Evolutionary conservation across 2,329 filamentous ascomycete genomes (phyloP).

Genomic region (Podosphaera fusca): DNA sequence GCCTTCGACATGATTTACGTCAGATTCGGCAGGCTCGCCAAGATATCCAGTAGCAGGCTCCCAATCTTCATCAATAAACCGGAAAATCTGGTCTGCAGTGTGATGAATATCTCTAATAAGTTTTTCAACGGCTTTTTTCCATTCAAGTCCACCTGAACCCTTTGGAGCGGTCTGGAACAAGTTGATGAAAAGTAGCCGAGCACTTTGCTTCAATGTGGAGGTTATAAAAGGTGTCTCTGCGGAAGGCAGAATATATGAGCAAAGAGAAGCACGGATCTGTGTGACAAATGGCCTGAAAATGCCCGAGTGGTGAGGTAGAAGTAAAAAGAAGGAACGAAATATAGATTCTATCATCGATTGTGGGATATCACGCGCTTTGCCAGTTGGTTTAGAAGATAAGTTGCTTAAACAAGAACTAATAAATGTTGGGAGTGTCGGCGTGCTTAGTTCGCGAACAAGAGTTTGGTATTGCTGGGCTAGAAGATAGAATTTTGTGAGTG

Average conservation of each 20-base stretch:
- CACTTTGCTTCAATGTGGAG: slow-evolving; percentile 27
- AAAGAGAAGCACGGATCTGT: slow-evolving; percentile 39
- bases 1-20: slow-evolving; percentile 24
- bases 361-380: slow-evolving; percentile 20
- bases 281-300: slow-evolving; percentile 55
- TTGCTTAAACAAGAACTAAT: slow-evolving; percentile 51
- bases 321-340: slow-evolving; percentile 43
- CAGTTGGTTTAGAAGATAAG: slow-evolving; percentile 22
- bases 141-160: slow-evolving; percentile 53
- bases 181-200: slow-evolving; percentile 43
- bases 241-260: slow-evolving; percentile 40
- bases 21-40: slow-evolving; percentile 21
- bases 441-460: slow-evolving; percentile 67
- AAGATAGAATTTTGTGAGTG: slow-evolving; percentile 62
- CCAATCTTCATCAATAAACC: slow-evolving; percentile 63
- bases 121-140: slow-evolving; percentile 41
- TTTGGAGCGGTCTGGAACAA: slow-evolving; percentile 66
- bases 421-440: slow-evolving; percentile 55
- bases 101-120: slow-evolving; percentile 42
- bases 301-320: slow-evolving; percentile 63
- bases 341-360: slow-evolving; percentile 38
- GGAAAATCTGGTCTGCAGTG: slow-evolving; percentile 55
- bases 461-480: slow-evolving; percentile 66
- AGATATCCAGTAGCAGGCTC: slow-evolving; percentile 36
- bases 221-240: slow-evolving; percentile 26